A percentile compares a stretch with the other conserved stretches of the same genome.
These are phyloP conservation scores for Grosmannia serpens DNA, from an alignment of 2,329 filamentous ascomycete genomes.

Conservation along the genomic window DNA sequence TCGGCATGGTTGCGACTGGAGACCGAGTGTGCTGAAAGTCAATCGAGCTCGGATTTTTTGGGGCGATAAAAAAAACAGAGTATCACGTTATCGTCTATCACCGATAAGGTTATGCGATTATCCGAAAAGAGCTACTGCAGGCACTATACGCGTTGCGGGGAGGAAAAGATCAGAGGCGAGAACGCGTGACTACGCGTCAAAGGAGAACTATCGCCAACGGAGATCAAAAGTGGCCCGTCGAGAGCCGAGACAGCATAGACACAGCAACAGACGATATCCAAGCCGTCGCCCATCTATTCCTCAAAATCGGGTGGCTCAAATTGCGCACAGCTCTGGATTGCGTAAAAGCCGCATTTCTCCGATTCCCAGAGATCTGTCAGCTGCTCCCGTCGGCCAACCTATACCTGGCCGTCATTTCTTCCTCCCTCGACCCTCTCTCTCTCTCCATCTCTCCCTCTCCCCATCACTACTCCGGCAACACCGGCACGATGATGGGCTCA, in stretches of 20 bases:
- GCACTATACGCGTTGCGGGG: constrained; percentile 11
- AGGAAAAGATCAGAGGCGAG: neutral
- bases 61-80: neutral
- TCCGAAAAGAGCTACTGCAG: constrained; percentile 7
- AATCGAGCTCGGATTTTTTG: neutral
- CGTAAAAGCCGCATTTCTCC: neutral
- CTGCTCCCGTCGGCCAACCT: neutral
- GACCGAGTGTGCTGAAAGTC: neutral
- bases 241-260: neutral
- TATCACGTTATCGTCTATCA: constrained; percentile 3
- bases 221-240: too few species aligned
- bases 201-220: neutral
- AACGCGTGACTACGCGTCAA: constrained; percentile 2
- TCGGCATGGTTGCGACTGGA: neutral
- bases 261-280: neutral
- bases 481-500: constrained; percentile 13
- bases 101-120: neutral
- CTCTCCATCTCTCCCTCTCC: neutral
- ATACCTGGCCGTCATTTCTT: neutral
- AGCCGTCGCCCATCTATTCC: neutral
- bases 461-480: neutral
- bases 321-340: neutral
- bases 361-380: neutral
- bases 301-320: neutral
- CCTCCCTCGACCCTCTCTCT: neutral